Evolutionary conservation across 345 rosid genomes (phyloP), one percentile per base, ranked within the genome.

Genomic region (Carallia pectinifolia): DNA sequence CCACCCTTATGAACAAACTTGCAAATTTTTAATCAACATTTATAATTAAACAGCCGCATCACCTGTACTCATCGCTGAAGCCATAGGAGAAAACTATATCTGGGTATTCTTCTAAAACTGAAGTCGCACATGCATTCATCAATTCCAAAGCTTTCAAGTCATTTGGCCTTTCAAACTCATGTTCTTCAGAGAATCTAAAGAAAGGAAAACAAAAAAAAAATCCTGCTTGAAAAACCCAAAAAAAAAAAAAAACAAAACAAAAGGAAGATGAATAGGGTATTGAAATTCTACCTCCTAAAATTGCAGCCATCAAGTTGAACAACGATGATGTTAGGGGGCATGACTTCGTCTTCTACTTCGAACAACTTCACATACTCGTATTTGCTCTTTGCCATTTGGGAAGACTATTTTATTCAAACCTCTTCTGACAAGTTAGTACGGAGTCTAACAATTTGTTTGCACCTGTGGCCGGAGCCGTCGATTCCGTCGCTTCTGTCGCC

Each of bases 331-430:
- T 88, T 93, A 48, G 90, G 96, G 33, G 63, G 76, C 87, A 89
- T 81, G 30, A 93, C 76, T 68, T 89, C 88, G 30, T 89, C 98
- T 36, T 85, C 87, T 30, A 79, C 72, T 76, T 93, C 97, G 48
- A 88, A 91, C 17, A 86, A 81, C 76, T 89, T 93, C 38, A 93
- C 97, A 55, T 93, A 93, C 83, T 91, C 96, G 60, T 93, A 93
- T 69, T 87, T 91, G 83, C 98, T 93, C 70, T 93, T 93, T 23
- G 97, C 97, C 97, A 89, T 93, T 16, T 31, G 48, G 31, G 53
- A 23, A 23, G 23, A 37, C 62, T 53, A 44, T 12, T 44, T 16
- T 44, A 44, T 12, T 44, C 50, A 44, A 44, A 16, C 50, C 50
- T 44, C 17, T 44, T 1, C 0, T 3, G 50, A 44, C 34, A 33